Evolutionary conservation across 2,329 filamentous ascomycete genomes (phyloP), one percentile per base, ranked within the genome.

Genomic region (Fusarium graminum): DNA sequence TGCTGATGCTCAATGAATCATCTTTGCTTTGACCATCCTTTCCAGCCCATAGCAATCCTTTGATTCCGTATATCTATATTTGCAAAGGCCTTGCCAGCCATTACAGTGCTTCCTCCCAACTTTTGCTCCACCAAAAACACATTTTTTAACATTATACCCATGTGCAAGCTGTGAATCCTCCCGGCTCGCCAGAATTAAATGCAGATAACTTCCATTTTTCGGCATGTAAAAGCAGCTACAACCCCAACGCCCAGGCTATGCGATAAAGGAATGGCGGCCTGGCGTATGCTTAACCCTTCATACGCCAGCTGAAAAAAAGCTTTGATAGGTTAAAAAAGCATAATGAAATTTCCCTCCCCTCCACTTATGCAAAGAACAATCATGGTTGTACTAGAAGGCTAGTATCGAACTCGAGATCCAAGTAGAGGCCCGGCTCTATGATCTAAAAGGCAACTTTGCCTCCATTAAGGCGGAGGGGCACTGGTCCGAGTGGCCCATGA

Each of bases 391-490:
- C 42, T 59, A 17, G 40, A 41, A 59, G 58, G 41, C 32, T 46
- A 32, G 38, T 57, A 25, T 54, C 41, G 45, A 62, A n/a, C 42
- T 45, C 39, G 25, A 56, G 39, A 68, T 69, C 59, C 59, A 64
- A 68, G 25, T 25, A 52, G 52, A 53, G 52, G 45, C 44, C 45
- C 47, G 17, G 43, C 45, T 59, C 54, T 52, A 11, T 38, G 22
- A 13, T 42, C 59, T 73, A 80, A 63, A 80, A 76, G 52, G 76
- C 77, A 60, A 76, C 74, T 70, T 77, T 78, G 54, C 76, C 71
- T 34, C 79, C 78, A 38, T 81, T 80, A 26, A 80, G 68, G 34
- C 78, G 75, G 49, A 78, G 67, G 17, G 75, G 75, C 30, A 73
- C 63, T 7, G 75, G 69, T 17, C 74, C 75, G 17, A 77, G 66